Base-by-base conservation (phyloP, 148 eudicot genomes). In the Rhododendron mucronatum region DNA sequence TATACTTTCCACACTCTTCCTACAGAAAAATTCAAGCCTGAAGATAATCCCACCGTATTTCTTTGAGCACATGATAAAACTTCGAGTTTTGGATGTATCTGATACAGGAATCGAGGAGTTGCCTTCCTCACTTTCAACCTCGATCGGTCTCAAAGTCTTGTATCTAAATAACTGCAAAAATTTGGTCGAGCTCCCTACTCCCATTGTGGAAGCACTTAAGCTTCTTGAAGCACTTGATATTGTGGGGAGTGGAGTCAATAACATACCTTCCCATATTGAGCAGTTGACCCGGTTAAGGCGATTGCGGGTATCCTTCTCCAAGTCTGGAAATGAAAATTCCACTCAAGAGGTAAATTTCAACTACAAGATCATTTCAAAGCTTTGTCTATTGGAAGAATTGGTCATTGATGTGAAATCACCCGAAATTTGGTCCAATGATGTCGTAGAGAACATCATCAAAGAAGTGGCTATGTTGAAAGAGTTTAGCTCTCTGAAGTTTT, bases 171-270 rank as follows among this genome's bases (percentile, higher is more conserved):
- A 37, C 39, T 37, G 39, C 39, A 37, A 37, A 37, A 2, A 2
- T 37, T 37, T 37, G 39, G 39, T 37, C 39, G 39, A 37, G 39
- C 39, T 37, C 2, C 39, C 39, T 37, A 37, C 39, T 37, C 39
- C 3, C 39, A 37, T 37, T 37, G 39, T 37, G 39, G 39, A 37
- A 37, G 3, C 3, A 37, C 39, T 37, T 37, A 37, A 2, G 39
- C 39, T 2, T 45, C 82, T 87, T 83, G 88, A 87, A 83, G 78
- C 80, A 13, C 86, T 87, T 30, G 88, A 87, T 78, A 77, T 83
- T 16, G 82, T 63, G 2, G 88, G 88, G 12, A 87, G 83, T 83
- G 85, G 85, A 48, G 11, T 87, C 59, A 18, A 23, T n/a, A 18
- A 3, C 5, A 45, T 87, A 30, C 88, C 86, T 1, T 23, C 45